Conservation (phyloP, 352 stramenopile species). For the Ochromonadaceae sp. region DNA sequence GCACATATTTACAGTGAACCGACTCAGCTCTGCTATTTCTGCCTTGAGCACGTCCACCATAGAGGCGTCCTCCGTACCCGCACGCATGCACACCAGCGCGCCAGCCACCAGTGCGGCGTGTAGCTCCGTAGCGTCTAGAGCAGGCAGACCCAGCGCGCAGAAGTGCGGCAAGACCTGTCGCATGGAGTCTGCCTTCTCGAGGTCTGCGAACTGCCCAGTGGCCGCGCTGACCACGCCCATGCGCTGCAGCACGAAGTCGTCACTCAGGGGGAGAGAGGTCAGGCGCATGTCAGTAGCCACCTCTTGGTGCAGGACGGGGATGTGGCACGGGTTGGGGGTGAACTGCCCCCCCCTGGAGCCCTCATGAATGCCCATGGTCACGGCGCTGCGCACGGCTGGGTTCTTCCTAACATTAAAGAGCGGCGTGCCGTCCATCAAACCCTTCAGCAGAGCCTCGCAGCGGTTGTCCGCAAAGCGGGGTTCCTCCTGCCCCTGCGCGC, state of each 20-base stretch:
- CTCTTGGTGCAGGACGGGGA: constrained; percentile 3
- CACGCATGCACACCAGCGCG: not conserved
- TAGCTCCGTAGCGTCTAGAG: not conserved
- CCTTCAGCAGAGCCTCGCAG: not conserved
- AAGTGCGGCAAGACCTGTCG: not conserved
- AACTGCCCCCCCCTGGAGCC: not conserved
- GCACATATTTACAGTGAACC: not conserved
- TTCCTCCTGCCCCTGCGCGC: not conserved
- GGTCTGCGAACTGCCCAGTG: not conserved
- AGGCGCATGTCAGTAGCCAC: not conserved
- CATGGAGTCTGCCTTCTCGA: not conserved
- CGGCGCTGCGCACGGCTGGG: not conserved
- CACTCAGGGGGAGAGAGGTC: not conserved
- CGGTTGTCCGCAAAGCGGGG: not conserved
- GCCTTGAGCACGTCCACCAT: not conserved
- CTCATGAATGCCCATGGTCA: not conserved
- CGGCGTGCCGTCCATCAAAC: not conserved
- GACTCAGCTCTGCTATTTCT: not conserved
- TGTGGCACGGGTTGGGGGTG: too few species aligned
- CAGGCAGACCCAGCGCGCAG: not conserved
- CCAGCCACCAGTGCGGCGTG: not conserved
- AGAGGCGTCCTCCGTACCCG: not conserved
- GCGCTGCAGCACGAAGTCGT: constrained; percentile 1
- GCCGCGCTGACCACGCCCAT: not conserved
- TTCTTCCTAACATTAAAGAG: not conserved